Evolutionary conservation across 2,329 filamentous ascomycete species (phyloP).

Genomic region (Penicillium griseofulvum): DNA sequence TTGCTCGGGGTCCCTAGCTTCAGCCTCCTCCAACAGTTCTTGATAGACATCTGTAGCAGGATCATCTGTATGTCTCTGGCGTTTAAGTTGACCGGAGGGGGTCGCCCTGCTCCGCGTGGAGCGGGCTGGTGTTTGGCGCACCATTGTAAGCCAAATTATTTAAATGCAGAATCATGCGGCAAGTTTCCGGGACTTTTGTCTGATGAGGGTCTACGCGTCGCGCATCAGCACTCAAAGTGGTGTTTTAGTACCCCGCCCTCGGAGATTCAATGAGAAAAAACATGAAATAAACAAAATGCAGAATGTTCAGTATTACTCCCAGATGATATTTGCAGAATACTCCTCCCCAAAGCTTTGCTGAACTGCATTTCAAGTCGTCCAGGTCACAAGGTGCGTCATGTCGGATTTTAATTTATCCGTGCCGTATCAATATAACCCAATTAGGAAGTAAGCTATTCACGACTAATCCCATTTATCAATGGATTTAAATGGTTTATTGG

Average conservation of each 20-base stretch:
- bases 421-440: conserved; percentile 8
- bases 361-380: background rate
- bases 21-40: conserved; percentile 44
- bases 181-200: background rate
- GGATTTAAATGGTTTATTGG: background rate
- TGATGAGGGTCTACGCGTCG: conserved; percentile 1
- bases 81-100: conserved; percentile 10
- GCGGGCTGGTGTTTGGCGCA: conserved; percentile 19
- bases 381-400: conserved; percentile 7
- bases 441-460: background rate
- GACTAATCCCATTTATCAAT: too few relatives aligned
- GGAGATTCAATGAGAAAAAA: background rate
- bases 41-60: conserved; percentile 39
- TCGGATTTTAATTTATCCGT: conserved; percentile 6
- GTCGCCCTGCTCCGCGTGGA: conserved; percentile 14
- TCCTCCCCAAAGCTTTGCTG: background rate
- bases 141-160: conserved; percentile 11
- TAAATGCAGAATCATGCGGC: background rate
- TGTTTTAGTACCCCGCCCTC: background rate
- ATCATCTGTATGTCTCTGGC: conserved; percentile 21
- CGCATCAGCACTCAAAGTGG: conserved; percentile 4
- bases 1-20: conserved; percentile 30
- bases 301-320: background rate
- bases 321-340: background rate
- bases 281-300: background rate